Percentiles rank a stretch among this genome's conserved stretches.
Conservation (phyloP, 305 asterid genomes). For the Ajuga reptans region DNA sequence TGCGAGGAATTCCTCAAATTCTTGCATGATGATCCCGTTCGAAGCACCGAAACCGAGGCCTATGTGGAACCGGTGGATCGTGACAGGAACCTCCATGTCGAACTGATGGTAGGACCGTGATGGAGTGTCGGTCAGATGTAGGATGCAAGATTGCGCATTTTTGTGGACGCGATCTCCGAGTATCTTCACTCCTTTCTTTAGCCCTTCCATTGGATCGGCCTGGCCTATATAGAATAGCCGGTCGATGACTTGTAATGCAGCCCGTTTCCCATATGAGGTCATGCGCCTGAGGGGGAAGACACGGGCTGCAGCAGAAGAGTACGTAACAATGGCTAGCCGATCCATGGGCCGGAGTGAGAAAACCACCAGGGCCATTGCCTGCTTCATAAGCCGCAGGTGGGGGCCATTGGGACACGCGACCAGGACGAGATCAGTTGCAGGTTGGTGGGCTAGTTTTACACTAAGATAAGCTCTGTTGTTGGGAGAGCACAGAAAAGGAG, state of each 20-base stretch:
- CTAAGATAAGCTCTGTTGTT: constrained; percentile 41
- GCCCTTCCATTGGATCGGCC: constrained; percentile 72
- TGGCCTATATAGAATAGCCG: constrained; percentile 60
- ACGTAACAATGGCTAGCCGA: constrained; percentile 66
- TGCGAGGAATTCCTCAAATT: constrained; percentile 70
- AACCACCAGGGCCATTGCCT: constrained; percentile 75
- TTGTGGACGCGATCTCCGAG: constrained; percentile 65
- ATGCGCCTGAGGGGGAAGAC: constrained; percentile 72
- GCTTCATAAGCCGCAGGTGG: constrained; percentile 79
- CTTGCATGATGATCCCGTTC: constrained; percentile 63
- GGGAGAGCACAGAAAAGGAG: constrained; percentile 27
- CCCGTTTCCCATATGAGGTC: constrained; percentile 69
- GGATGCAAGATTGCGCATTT: constrained; percentile 55
- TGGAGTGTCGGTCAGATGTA: constrained; percentile 61
- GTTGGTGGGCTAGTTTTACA: constrained; percentile 52
- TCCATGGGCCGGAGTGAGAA: constrained; percentile 65
- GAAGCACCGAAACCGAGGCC: constrained; percentile 58
- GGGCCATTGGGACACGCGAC: constrained; percentile 89
- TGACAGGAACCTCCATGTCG: constrained; percentile 34
- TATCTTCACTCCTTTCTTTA: constrained; percentile 72
- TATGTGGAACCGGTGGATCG: constrained; percentile 51
- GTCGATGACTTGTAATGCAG: constrained; percentile 67
- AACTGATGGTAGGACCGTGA: constrained; percentile 53
- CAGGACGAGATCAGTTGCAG: constrained; percentile 66
- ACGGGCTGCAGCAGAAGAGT: constrained; percentile 73